These are phyloP conservation scores for Botryobasidium botryosum DNA, from an alignment of 768 basidiomycete species.

Conservation along the genomic window DNA sequence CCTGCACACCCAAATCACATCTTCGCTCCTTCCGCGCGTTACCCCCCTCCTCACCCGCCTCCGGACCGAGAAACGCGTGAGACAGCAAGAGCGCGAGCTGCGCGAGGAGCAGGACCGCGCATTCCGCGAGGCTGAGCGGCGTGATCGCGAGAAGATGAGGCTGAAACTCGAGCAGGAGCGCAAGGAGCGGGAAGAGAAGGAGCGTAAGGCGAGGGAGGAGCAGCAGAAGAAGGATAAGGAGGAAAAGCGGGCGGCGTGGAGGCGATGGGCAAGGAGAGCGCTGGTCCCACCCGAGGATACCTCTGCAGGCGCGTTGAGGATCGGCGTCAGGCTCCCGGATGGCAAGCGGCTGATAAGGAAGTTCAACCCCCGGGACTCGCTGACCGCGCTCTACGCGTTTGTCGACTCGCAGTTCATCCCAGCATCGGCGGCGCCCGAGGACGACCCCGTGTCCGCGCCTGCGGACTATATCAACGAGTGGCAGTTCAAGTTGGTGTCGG, in stretches of 20 bases:
- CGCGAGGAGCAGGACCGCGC: slow-evolving; percentile 73
- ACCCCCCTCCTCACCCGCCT: slow-evolving; percentile 54
- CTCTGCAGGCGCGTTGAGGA: slow-evolving; percentile 29
- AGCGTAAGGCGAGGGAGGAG: slow-evolving; percentile 17
- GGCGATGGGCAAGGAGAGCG: slow-evolving; percentile 17
- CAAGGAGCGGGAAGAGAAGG: slow-evolving; percentile 21
- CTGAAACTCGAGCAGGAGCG: slow-evolving; percentile 33
- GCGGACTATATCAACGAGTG: slow-evolving; percentile 35
- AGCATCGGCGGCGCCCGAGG: slow-evolving; percentile 20
- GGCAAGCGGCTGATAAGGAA: slow-evolving; percentile 37
- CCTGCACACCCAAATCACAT: slow-evolving; percentile 48
- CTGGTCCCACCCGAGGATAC: slow-evolving; percentile 26
- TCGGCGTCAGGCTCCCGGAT: slow-evolving; percentile 36
- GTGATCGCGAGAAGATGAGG: slow-evolving; percentile 54
- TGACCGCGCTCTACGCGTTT: slow-evolving; percentile 54
- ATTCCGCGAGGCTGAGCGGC: slow-evolving; percentile 42
- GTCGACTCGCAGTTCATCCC: slow-evolving; percentile 49
- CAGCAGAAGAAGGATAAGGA: slow-evolving; percentile 11
- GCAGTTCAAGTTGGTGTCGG: slow-evolving; percentile 50
- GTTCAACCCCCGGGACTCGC: slow-evolving; percentile 32
- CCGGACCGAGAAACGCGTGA: slow-evolving; percentile 23
- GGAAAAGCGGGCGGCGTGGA: slow-evolving; percentile 9
- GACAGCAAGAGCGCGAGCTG: slow-evolving; percentile 27
- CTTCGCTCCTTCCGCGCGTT: slow-evolving; percentile 66
- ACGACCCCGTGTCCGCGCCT: slow-evolving; percentile 30